Conservation (phyloP, 2,329 filamentous ascomycete genomes). For the Claviceps monticola region DNA sequence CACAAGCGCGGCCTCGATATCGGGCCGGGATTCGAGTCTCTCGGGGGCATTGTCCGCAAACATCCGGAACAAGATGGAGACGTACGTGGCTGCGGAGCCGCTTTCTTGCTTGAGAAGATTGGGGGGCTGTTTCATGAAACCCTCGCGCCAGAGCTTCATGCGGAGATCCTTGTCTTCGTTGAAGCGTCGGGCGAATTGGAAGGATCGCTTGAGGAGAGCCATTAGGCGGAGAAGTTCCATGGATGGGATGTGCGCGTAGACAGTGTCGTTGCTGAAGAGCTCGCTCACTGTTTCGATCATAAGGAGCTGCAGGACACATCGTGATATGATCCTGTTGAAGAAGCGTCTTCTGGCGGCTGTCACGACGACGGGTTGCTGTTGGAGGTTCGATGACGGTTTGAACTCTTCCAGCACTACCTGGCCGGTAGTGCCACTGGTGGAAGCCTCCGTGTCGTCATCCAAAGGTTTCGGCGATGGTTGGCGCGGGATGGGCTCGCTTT, state of each 20-base stretch:
- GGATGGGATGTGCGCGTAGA: conserved; percentile 87
- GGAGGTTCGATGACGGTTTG: conserved; percentile 58
- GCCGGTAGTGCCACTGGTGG: conserved; percentile 18
- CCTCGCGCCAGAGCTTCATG: conserved; percentile 88
- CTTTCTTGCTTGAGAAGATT: conserved; percentile 96
- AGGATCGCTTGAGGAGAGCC: conserved; percentile 87
- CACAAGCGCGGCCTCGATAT: conserved; percentile 84
- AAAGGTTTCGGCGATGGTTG: conserved; percentile 15
- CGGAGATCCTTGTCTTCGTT: conserved; percentile 95
- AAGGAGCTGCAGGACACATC: conserved; percentile 89
- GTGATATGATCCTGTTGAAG: conserved; percentile 98
- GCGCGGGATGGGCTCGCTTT: conserved; percentile 19
- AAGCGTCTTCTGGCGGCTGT: conserved; percentile 86
- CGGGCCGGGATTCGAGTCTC: conserved; percentile 60
- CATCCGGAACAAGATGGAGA: conserved; percentile 93
- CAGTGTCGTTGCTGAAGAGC: conserved; percentile 91
- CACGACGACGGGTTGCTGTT: conserved; percentile 82
- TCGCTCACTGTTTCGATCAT: conserved; percentile 99
- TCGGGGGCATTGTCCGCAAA: conserved; percentile 82
- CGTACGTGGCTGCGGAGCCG: conserved; percentile 85
- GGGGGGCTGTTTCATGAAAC: conserved; percentile 98
- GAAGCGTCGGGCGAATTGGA: conserved; percentile 92
- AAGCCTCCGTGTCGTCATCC: conserved; percentile 21
- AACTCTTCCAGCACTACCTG: conserved; percentile 65
- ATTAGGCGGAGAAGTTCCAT: conserved; percentile 81